phyloP scores from a whole-genome alignment of 441 rosid genomes.

The Flueggea neowawraea region DNA sequence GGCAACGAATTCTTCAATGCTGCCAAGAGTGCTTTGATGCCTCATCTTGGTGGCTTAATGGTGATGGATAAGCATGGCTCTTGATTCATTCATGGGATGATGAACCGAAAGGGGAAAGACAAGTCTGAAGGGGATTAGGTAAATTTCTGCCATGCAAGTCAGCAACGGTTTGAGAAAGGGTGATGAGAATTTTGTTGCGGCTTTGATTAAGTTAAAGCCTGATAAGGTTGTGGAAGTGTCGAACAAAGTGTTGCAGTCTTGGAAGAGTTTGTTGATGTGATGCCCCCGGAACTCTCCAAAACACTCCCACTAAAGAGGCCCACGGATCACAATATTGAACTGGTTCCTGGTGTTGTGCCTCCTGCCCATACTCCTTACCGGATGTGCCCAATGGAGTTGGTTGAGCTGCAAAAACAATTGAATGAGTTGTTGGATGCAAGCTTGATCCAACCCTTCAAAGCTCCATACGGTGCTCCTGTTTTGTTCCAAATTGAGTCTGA shows the following conservation, averaged over 20 bases:
- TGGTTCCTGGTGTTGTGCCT: not conserved
- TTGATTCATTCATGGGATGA: no score
- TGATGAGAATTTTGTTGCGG: not conserved
- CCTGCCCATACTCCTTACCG: accelerated
- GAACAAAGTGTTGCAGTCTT: not conserved
- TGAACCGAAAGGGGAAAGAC: no score
- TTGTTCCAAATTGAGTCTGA: conserved; percentile 8
- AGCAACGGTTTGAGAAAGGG: not conserved
- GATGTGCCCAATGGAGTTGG: accelerated
- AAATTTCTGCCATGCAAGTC: not conserved
- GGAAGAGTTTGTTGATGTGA: not conserved
- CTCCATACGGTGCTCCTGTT: not conserved
- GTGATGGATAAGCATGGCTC: no score
- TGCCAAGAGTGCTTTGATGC: no score
- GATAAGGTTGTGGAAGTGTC: not conserved
- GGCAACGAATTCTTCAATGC: no score
- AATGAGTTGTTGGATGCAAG: not conserved
- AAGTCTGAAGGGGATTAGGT: no score
- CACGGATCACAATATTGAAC: not conserved
- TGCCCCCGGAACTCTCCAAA: not conserved
- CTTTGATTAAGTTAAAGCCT: not conserved
- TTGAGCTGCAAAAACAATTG: not conserved
- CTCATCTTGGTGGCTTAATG: no score
- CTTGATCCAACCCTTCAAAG: accelerated
- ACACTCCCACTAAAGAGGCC: not conserved